These are phyloP conservation scores for Scytalidium lignicola DNA, from an alignment of 2,329 filamentous ascomycete genomes.

Conservation along the genomic window DNA sequence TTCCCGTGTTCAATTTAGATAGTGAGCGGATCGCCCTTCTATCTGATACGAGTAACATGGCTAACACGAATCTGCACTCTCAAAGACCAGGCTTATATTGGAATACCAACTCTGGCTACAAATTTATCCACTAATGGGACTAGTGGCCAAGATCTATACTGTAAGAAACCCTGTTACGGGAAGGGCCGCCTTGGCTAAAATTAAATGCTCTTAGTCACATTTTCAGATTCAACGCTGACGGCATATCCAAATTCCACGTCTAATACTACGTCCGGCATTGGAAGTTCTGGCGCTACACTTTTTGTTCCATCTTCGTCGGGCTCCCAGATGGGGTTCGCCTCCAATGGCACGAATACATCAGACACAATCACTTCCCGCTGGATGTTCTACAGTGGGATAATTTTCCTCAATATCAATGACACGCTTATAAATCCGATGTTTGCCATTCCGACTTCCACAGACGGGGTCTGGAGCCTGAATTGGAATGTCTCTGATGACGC, in stretches of 20 bases:
- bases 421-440: neutral
- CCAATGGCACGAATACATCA: neutral
- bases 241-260: neutral
- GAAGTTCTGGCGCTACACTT: neutral
- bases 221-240: neutral
- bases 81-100: neutral
- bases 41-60: neutral
- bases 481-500: neutral
- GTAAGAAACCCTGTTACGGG: neutral
- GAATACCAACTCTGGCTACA: neutral
- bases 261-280: neutral
- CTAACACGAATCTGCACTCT: neutral
- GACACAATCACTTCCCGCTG: neutral
- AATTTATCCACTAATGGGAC: neutral
- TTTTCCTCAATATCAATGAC: neutral
- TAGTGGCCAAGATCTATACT: neutral
- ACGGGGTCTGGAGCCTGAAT: neutral
- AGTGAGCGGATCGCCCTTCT: constrained; percentile 14
- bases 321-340: neutral
- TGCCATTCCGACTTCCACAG: neutral
- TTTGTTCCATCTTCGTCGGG: neutral
- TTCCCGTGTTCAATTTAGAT: constrained; percentile 21
- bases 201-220: neutral
- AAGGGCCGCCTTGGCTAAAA: neutral
- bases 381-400: neutral